Conservation (phyloP, 108 stramenopile species). For the Skeletonema tropicum region DNA sequence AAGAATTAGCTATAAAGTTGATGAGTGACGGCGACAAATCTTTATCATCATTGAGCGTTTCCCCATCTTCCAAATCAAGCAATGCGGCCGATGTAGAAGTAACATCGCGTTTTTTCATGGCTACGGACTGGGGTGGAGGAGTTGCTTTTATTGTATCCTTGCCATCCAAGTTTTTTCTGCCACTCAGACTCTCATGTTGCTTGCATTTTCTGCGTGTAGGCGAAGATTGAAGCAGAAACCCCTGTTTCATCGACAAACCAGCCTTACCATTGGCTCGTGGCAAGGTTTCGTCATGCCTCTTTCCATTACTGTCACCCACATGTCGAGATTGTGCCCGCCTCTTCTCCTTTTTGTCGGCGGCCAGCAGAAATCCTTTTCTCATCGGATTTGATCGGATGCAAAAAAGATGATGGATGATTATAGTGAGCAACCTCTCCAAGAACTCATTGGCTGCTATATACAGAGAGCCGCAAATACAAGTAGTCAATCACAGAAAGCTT, state of each 20-base stretch:
- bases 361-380: background rate
- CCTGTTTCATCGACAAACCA: background rate
- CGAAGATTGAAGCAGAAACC: background rate
- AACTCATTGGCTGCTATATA: no score
- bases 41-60: background rate
- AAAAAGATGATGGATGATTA: no score
- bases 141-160: background rate
- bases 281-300: background rate
- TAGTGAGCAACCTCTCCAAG: no score
- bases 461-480: no score
- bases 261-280: background rate
- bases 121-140: background rate
- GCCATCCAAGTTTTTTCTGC: background rate
- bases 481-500: no score
- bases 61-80: background rate
- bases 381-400: background rate
- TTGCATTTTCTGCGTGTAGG: background rate
- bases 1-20: background rate
- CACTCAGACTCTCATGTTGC: background rate
- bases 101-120: background rate
- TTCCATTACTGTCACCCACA: background rate
- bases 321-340: background rate
- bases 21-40: background rate
- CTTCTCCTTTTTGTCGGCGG: background rate
- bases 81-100: background rate